A percentile compares a stretch with the other conserved stretches of the same genome.
phyloP scores from a whole-genome alignment of 805 yeast genomes.

The Candida nanaspora region DNA sequence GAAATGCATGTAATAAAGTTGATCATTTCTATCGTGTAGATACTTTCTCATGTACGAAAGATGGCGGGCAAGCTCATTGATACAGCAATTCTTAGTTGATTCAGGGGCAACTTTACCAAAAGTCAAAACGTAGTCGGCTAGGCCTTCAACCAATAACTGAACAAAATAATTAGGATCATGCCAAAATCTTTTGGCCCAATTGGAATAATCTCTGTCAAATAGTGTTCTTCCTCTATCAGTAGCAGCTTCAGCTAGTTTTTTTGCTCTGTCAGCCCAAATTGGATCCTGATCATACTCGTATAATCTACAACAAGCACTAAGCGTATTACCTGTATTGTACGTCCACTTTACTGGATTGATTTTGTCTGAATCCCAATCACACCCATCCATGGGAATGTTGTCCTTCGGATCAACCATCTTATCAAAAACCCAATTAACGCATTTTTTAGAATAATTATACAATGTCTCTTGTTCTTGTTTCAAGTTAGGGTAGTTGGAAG shows the following conservation, averaged over 20 bases:
- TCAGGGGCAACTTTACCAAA: constrained; percentile 35
- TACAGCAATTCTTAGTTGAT: constrained; percentile 22
- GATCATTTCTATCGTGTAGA: constrained; percentile 49
- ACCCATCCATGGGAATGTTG: constrained; percentile 55
- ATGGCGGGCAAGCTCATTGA: constrained; percentile 44
- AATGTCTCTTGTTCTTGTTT: constrained; percentile 33
- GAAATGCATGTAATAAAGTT: constrained; percentile 51
- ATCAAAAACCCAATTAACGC: constrained; percentile 51
- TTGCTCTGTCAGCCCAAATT: constrained; percentile 41
- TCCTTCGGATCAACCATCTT: constrained; percentile 46
- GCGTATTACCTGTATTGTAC: constrained; percentile 60
- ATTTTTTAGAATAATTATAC: constrained; percentile 50
- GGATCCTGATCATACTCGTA: constrained; percentile 43
- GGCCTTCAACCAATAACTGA: constrained; percentile 59
- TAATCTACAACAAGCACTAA: constrained; percentile 45
- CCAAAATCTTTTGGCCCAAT: constrained; percentile 49
- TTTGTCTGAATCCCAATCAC: constrained; percentile 35
- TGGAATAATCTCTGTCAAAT: constrained; percentile 55
- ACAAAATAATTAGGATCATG: constrained; percentile 57
- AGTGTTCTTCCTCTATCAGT: constrained; percentile 48
- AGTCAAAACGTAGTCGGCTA: constrained; percentile 54
- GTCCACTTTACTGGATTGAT: constrained; percentile 53
- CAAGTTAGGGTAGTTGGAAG: constrained; percentile 15
- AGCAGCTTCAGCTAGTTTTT: constrained; percentile 49
- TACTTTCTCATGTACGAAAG: constrained; percentile 50